Evolutionary conservation across 2,329 filamentous ascomycete species (phyloP).

Genomic region (Neonectria hederae): DNA sequence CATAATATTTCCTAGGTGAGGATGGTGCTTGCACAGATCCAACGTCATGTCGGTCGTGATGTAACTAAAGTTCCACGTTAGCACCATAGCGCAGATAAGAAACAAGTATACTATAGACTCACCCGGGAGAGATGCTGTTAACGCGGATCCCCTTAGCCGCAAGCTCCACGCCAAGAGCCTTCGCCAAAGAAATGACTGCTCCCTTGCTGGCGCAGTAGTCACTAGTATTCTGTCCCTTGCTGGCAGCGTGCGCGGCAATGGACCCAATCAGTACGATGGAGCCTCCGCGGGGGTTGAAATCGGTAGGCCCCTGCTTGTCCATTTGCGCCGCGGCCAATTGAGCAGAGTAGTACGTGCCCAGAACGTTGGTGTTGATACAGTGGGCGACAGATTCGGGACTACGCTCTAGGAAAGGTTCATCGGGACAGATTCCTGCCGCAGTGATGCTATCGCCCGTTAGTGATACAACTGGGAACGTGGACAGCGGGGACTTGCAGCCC

Average conservation of each 20-base stretch:
- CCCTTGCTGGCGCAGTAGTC: constrained; percentile 59
- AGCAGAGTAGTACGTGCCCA: constrained; percentile 49
- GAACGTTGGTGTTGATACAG: constrained; percentile 42
- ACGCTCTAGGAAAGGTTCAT: constrained; percentile 42
- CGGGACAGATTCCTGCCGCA: constrained; percentile 42
- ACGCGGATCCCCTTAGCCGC: constrained; percentile 43
- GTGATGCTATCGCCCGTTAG: constrained; percentile 32
- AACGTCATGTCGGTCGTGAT: constrained; percentile 48
- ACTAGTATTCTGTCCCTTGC: constrained; percentile 44
- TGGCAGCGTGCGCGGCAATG: constrained; percentile 44
- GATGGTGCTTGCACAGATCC: constrained; percentile 37
- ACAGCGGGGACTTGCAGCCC: constrained; percentile 3
- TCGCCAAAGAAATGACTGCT: constrained; percentile 56
- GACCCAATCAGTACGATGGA: constrained; percentile 48
- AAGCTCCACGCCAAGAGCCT: constrained; percentile 48
- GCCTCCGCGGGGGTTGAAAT: constrained; percentile 38
- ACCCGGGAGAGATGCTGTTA: constrained; percentile 50
- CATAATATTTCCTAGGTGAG: constrained; percentile 48
- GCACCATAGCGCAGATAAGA: not conserved
- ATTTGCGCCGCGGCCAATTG: constrained; percentile 49
- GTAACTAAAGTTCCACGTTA: constrained; percentile 35
- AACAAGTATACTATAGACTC: not conserved
- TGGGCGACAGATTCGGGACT: constrained; percentile 35
- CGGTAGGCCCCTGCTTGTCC: constrained; percentile 41
- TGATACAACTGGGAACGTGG: too few species aligned